Conservation (phyloP, 2,329 filamentous ascomycete species). For the Stachybotrys elegans region DNA sequence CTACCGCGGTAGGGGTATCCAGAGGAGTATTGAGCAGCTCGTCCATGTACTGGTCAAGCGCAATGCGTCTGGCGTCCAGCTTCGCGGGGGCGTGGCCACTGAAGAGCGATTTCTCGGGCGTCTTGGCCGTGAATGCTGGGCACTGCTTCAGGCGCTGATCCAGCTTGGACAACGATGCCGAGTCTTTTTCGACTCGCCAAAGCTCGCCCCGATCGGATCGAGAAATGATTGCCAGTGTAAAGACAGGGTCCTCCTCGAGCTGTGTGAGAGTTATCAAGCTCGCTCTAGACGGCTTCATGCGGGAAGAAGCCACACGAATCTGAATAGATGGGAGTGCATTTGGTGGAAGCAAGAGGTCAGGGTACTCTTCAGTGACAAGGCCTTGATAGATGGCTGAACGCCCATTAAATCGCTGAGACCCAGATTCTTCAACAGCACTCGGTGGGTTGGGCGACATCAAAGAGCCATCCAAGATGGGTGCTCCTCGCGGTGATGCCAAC, state of each 20-base stretch:
- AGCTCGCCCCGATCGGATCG: slow-evolving; percentile 72
- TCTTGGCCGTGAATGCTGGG: slow-evolving; percentile 64
- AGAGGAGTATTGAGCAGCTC: slow-evolving; percentile 77
- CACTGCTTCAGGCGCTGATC: slow-evolving; percentile 77
- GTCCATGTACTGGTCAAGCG: slow-evolving; percentile 81
- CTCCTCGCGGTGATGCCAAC: slow-evolving; percentile 44
- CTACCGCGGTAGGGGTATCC: slow-evolving; percentile 68
- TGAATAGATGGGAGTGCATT: slow-evolving; percentile 83
- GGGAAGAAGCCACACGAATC: slow-evolving; percentile 84
- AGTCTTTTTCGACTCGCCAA: slow-evolving; percentile 94
- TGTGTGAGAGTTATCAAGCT: slow-evolving; percentile 77
- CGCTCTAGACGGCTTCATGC: slow-evolving; percentile 86
- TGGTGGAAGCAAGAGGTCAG: slow-evolving; percentile 77
- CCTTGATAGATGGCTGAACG: slow-evolving; percentile 64
- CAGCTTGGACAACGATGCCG: slow-evolving; percentile 71
- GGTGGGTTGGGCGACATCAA: background rate
- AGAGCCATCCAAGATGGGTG: background rate
- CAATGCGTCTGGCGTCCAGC: slow-evolving; percentile 77
- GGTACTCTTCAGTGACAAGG: slow-evolving; percentile 79
- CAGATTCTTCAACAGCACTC: background rate
- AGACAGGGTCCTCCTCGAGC: slow-evolving; percentile 87
- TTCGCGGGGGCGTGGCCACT: slow-evolving; percentile 90
- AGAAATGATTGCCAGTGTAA: slow-evolving; percentile 81
- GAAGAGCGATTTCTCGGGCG: slow-evolving; percentile 83
- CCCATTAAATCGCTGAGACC: slow-evolving; percentile 28